These are phyloP conservation scores for Cymbopogon citratus DNA, from an alignment of 176 grass and related monocot genomes.

Conservation along the genomic window DNA sequence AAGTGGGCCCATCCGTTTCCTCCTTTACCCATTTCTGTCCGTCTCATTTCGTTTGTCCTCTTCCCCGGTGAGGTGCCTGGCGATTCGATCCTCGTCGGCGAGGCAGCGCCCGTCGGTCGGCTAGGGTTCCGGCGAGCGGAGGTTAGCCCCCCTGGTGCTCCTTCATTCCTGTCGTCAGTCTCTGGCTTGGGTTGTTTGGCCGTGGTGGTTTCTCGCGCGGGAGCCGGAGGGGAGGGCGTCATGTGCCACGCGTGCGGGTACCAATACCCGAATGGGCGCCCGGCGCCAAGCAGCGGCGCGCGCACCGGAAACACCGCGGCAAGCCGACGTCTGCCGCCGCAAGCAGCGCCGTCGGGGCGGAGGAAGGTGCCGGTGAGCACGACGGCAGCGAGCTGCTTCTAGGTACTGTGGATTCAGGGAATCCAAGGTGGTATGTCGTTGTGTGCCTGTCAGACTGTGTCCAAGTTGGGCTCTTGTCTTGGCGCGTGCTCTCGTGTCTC, in stretches of 20 bases:
- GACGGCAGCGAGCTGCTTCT: not conserved
- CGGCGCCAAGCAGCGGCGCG: constrained; percentile 56
- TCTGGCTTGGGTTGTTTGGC: no score
- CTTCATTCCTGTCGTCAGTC: no score
- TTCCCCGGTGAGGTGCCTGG: no score
- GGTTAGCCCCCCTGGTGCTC: no score
- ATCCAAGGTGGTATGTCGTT: not conserved
- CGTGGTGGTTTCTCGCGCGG: not conserved
- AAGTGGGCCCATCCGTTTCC: no score
- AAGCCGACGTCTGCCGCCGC: not conserved
- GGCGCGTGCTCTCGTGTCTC: constrained; percentile 4
- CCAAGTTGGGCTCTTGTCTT: not conserved
- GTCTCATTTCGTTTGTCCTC: no score
- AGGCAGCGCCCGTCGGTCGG: no score
- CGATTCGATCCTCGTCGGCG: no score
- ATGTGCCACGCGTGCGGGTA: constrained; percentile 57
- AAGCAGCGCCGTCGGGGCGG: no score
- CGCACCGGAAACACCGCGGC: constrained; percentile 60
- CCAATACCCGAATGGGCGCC: constrained; percentile 47
- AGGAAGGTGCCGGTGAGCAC: not conserved
- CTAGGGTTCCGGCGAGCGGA: no score
- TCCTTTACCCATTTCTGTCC: no score
- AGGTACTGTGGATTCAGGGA: not conserved
- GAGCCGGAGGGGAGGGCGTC: not conserved
- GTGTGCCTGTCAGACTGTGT: not conserved